phyloP scores from a whole-genome alignment of 352 stramenopile species.

The Aphanomyces stellatus region DNA sequence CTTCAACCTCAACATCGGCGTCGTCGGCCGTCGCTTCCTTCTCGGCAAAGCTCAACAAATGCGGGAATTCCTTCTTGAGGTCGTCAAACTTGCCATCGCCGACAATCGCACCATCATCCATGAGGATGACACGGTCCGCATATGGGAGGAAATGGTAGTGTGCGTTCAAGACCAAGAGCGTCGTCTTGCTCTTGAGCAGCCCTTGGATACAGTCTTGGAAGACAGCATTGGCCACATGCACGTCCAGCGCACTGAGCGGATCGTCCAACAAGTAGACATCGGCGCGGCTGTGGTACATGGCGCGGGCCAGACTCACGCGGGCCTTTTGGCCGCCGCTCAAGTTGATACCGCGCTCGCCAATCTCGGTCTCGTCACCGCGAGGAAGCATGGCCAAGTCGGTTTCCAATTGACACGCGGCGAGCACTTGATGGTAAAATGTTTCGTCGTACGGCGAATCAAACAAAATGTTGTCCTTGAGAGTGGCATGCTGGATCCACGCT shows the following conservation, averaged over 20 bases:
- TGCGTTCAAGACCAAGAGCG: slow-evolving; percentile 32
- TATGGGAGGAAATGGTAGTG: slow-evolving; percentile 38
- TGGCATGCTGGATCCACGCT: slow-evolving; percentile 33
- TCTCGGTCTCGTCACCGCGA: slow-evolving; percentile 61
- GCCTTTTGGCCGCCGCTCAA: slow-evolving; percentile 79
- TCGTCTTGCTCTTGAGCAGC: slow-evolving; percentile 29
- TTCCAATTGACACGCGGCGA: slow-evolving; percentile 67
- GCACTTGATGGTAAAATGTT: slow-evolving; percentile 47
- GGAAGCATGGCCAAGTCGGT: slow-evolving; percentile 88
- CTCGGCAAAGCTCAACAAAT: slow-evolving; percentile 22
- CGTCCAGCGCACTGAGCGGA: slow-evolving; percentile 50
- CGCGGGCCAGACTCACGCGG: slow-evolving; percentile 44
- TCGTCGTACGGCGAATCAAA: slow-evolving; percentile 38
- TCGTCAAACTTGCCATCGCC: slow-evolving; percentile 26
- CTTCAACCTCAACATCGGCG: not conserved
- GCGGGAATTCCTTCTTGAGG: slow-evolving; percentile 26
- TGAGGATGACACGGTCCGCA: slow-evolving; percentile 32
- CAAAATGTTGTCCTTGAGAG: slow-evolving; percentile 32
- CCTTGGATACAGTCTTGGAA: slow-evolving; percentile 30
- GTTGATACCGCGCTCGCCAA: slow-evolving; percentile 74
- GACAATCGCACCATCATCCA: slow-evolving; percentile 31
- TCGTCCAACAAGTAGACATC: slow-evolving; percentile 60
- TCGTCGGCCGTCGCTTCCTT: slow-evolving; percentile 9
- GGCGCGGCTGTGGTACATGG: slow-evolving; percentile 35
- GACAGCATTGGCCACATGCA: slow-evolving; percentile 35